These are phyloP conservation scores for Golubevia pallescens DNA, from an alignment of 1,284 basidiomycete genomes.

Conservation along the genomic window DNA sequence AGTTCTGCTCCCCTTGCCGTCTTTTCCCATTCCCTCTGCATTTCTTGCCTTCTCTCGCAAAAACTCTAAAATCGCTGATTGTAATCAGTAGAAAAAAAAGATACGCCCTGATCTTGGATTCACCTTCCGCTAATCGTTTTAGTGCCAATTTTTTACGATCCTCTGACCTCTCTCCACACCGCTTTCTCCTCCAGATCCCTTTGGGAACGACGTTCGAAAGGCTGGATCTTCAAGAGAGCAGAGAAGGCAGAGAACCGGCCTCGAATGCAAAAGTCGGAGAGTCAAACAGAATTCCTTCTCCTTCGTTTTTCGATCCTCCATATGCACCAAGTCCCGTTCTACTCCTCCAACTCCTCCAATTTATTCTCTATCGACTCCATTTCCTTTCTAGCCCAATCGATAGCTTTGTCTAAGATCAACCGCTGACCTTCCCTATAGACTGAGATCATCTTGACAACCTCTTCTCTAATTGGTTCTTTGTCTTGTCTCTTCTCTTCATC, in stretches of 20 bases:
- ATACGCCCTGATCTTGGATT: too few relatives aligned
- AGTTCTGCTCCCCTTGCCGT: too few relatives aligned
- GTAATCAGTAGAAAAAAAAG: too few relatives aligned
- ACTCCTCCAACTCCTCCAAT: slow-evolving; percentile 3
- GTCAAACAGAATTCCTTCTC: slow-evolving; percentile 1
- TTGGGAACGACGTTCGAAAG: too few relatives aligned
- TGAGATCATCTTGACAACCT: background rate
- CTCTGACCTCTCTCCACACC: slow-evolving; percentile 5
- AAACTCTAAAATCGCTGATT: too few relatives aligned
- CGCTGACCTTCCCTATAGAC: background rate
- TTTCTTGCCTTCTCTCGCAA: too few relatives aligned
- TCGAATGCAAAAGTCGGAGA: slow-evolving; percentile 5
- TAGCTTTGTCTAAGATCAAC: background rate
- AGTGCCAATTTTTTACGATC: background rate
- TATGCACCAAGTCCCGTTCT: slow-evolving; percentile 27
- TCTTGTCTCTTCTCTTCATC: background rate
- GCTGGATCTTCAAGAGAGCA: too few relatives aligned
- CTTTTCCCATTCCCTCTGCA: too few relatives aligned
- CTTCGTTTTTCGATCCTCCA: slow-evolving; percentile 20
- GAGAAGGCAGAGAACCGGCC: too few relatives aligned
- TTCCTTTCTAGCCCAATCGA: slow-evolving; percentile 4
- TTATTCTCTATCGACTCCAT: background rate
- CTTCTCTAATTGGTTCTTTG: background rate
- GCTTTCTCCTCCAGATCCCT: slow-evolving; percentile 22
- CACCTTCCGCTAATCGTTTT: too few relatives aligned